phyloP scores from a whole-genome alignment of 2,329 filamentous ascomycete species.

The Blumeria hordei region DNA sequence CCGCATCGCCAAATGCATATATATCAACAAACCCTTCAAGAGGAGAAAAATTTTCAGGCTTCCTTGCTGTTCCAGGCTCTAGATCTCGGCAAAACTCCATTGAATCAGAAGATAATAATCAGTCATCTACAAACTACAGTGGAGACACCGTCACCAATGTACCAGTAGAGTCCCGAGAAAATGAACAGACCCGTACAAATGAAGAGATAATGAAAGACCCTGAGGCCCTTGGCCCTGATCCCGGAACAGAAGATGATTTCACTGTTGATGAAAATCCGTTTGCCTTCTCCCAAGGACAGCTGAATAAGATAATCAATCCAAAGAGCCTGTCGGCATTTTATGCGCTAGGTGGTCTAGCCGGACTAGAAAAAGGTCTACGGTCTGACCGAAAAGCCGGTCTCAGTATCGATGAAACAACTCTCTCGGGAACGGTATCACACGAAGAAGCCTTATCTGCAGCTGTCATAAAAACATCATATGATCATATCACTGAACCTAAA shows the following conservation, averaged over 20 bases:
- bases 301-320: slow-evolving; percentile 56
- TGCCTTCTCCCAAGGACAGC: slow-evolving; percentile 46
- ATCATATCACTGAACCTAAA: slow-evolving; percentile 2
- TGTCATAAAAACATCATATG: slow-evolving; percentile 3
- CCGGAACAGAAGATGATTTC: slow-evolving; percentile 47
- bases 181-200: slow-evolving; percentile 18
- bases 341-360: slow-evolving; percentile 46
- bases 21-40: slow-evolving; percentile 31
- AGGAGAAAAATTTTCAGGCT: slow-evolving; percentile 24
- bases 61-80: slow-evolving; percentile 37
- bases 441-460: slow-evolving; percentile 27
- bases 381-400: slow-evolving; percentile 41
- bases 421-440: slow-evolving; percentile 43
- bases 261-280: slow-evolving; percentile 43
- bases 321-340: slow-evolving; percentile 55
- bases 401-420: slow-evolving; percentile 39
- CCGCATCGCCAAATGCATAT: slow-evolving; percentile 38
- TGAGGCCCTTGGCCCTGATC: slow-evolving; percentile 28
- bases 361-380: slow-evolving; percentile 48
- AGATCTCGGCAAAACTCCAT: slow-evolving; percentile 39
- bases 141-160: slow-evolving; percentile 20
- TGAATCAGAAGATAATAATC: slow-evolving; percentile 32
- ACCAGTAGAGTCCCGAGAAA: slow-evolving; percentile 17
- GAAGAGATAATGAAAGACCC: slow-evolving; percentile 28
- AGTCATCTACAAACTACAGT: slow-evolving; percentile 19